Conservation (phyloP, 495 filamentous ascomycete species). For the Trichodelitschia bisporula region DNA sequence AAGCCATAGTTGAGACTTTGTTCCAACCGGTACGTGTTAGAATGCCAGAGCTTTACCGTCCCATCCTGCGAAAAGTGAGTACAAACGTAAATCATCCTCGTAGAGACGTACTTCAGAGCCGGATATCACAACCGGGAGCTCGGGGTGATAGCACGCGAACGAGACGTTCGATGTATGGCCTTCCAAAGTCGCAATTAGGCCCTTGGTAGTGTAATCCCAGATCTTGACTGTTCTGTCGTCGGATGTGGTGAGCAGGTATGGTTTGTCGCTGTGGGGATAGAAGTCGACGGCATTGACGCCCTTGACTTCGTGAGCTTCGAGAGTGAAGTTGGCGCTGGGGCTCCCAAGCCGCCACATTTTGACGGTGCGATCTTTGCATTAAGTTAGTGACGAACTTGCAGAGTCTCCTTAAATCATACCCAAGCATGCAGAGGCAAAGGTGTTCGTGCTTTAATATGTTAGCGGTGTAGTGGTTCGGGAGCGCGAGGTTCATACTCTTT, state of each 20-base stretch:
- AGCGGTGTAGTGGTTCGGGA: too few species aligned
- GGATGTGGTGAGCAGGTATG: slow-evolving; percentile 82
- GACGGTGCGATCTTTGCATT: slow-evolving; percentile 45
- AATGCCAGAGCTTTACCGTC: slow-evolving; percentile 96
- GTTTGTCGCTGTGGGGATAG: slow-evolving; percentile 86
- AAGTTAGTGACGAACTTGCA: slow-evolving; percentile 91
- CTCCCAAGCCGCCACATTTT: slow-evolving; percentile 92
- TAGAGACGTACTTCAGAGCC: too few species aligned
- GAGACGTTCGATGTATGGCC: slow-evolving; percentile 98
- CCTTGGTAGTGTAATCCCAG: slow-evolving; percentile 98
- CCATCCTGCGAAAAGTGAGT: too few species aligned
- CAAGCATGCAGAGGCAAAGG: slow-evolving; percentile 89
- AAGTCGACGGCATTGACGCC: slow-evolving; percentile 95
- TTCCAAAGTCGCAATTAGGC: slow-evolving; percentile 84
- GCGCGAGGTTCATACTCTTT: too few species aligned
- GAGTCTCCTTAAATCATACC: too few species aligned
- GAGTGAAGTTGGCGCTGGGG: slow-evolving; percentile 64
- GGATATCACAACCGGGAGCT: slow-evolving; percentile 94
- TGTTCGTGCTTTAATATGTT: too few species aligned
- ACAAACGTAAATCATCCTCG: too few species aligned
- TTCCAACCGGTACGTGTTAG: slow-evolving; percentile 85
- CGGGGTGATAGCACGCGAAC: slow-evolving; percentile 94
- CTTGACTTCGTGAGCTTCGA: slow-evolving; percentile 92
- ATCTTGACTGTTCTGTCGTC: slow-evolving; percentile 54
- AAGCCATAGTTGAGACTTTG: slow-evolving; percentile 88